Percentiles rank a stretch among this genome's conserved stretches.
These are phyloP conservation scores for Inga oerstediana DNA, from an alignment of 306 rosid genomes.

Conservation along the genomic window DNA sequence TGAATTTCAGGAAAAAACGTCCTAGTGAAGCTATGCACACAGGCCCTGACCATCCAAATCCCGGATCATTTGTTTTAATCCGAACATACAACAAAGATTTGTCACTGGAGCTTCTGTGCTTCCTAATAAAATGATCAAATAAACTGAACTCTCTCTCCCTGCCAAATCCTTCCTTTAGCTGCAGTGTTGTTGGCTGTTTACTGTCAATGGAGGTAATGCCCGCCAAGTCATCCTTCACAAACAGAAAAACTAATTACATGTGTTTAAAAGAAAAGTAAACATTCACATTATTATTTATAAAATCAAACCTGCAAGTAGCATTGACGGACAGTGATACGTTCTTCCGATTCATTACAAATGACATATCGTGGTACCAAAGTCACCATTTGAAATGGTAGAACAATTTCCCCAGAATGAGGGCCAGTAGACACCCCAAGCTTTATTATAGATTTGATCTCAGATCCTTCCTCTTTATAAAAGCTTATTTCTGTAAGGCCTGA, in stretches of 20 bases:
- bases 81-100: conserved; percentile 64
- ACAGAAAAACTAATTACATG: conserved; percentile 27
- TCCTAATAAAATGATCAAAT: conserved; percentile 74
- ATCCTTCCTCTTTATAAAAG: conserved; percentile 61
- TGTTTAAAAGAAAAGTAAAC: conserved; percentile 15
- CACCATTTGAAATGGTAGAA: conserved; percentile 75
- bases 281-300: conserved; percentile 8
- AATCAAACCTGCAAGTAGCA: conserved; percentile 76
- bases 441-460: conserved; percentile 59
- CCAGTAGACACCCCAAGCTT: conserved; percentile 88
- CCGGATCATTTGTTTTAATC: conserved; percentile 60
- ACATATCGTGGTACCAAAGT: conserved; percentile 91
- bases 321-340: conserved; percentile 66
- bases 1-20: conserved; percentile 86
- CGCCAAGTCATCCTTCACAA: conserved; percentile 67
- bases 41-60: conserved; percentile 91
- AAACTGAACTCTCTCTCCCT: conserved; percentile 63
- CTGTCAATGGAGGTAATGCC: conserved; percentile 59
- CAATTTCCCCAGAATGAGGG: conserved; percentile 57
- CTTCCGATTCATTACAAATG: conserved; percentile 75
- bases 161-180: conserved; percentile 63
- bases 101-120: conserved; percentile 66
- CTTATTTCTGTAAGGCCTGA: conserved; percentile 89
- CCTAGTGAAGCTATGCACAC: conserved; percentile 93
- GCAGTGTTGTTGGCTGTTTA: conserved; percentile 60